These are phyloP conservation scores for Inosperma sp. DNA, from an alignment of 768 basidiomycete genomes.

Conservation along the genomic window DNA sequence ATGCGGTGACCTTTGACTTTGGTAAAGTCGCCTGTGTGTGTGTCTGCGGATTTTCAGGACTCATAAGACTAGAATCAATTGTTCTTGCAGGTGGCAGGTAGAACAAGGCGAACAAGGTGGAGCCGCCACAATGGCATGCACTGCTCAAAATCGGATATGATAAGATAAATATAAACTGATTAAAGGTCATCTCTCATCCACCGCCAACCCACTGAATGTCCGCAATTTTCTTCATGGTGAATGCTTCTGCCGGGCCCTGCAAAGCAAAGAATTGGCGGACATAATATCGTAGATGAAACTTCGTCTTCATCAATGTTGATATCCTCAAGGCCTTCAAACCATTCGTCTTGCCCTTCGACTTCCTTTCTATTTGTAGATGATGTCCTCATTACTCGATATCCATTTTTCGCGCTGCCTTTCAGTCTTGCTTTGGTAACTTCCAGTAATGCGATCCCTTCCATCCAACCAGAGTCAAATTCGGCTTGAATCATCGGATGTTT, in stretches of 20 bases:
- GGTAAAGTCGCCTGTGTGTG: constrained; percentile 24
- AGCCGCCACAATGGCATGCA: no score
- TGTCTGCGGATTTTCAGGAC: no score
- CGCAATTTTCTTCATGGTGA: constrained; percentile 37
- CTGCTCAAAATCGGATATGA: not conserved
- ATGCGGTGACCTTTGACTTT: constrained; percentile 32
- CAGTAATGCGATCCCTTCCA: constrained; percentile 51
- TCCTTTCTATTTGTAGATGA: constrained; percentile 10
- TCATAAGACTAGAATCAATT: no score
- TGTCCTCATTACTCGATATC: constrained; percentile 40
- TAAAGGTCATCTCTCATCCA: constrained; percentile 30
- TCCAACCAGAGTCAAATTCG: constrained; percentile 62
- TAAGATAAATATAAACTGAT: not conserved
- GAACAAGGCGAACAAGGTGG: no score
- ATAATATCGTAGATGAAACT: constrained; percentile 27
- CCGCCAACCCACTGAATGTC: constrained; percentile 35
- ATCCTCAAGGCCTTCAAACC: constrained; percentile 31
- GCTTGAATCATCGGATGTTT: constrained; percentile 38
- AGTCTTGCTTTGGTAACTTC: constrained; percentile 44
- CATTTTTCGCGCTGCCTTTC: constrained; percentile 44
- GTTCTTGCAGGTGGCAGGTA: no score
- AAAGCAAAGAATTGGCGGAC: constrained; percentile 39
- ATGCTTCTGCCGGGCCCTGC: constrained; percentile 26
- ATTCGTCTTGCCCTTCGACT: constrained; percentile 11
- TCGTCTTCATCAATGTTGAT: constrained; percentile 31